Evolutionary conservation across 176 grass and related monocot genomes (phyloP).

Genomic region (Canna indica): DNA sequence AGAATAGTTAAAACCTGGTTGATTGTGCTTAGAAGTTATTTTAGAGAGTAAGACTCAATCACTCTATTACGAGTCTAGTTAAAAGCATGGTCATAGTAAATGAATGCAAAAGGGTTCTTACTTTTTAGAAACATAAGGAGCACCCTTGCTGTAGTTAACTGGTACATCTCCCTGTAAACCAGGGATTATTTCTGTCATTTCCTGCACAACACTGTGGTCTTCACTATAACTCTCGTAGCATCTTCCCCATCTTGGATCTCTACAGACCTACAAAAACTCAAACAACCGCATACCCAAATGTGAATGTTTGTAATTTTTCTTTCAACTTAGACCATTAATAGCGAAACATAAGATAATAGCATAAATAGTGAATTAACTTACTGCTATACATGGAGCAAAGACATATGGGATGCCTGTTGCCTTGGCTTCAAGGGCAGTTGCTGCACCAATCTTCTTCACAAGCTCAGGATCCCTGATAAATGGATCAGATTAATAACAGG

Average conservation of each 20-base stretch:
- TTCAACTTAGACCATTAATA: not conserved
- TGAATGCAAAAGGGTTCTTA: slow-evolving; percentile 22
- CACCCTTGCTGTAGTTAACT: slow-evolving; percentile 65
- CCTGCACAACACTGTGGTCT: slow-evolving; percentile 70
- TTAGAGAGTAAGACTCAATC: not conserved
- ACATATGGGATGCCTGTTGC: slow-evolving; percentile 80
- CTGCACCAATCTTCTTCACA: slow-evolving; percentile 69
- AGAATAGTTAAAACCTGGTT: too few relatives aligned
- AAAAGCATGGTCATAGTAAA: not conserved
- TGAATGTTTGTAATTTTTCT: not conserved
- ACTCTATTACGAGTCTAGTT: not conserved
- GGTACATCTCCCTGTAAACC: slow-evolving; percentile 91
- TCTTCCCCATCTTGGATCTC: slow-evolving; percentile 95
- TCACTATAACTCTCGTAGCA: slow-evolving; percentile 97
- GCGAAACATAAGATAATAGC: slow-evolving; percentile 12
- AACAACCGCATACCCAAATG: slow-evolving; percentile 14
- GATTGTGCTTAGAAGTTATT: not conserved
- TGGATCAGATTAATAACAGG: not conserved
- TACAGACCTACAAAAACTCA: slow-evolving; percentile 59
- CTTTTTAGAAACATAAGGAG: slow-evolving; percentile 88
- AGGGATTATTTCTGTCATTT: slow-evolving; percentile 94
- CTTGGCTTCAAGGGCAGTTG: slow-evolving; percentile 90
- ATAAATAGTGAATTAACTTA: slow-evolving; percentile 32
- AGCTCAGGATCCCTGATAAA: slow-evolving; percentile 70
- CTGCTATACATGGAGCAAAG: slow-evolving; percentile 91